Conservation (phyloP, 2,329 filamentous ascomycete genomes). For the Trichoderma koningii region DNA sequence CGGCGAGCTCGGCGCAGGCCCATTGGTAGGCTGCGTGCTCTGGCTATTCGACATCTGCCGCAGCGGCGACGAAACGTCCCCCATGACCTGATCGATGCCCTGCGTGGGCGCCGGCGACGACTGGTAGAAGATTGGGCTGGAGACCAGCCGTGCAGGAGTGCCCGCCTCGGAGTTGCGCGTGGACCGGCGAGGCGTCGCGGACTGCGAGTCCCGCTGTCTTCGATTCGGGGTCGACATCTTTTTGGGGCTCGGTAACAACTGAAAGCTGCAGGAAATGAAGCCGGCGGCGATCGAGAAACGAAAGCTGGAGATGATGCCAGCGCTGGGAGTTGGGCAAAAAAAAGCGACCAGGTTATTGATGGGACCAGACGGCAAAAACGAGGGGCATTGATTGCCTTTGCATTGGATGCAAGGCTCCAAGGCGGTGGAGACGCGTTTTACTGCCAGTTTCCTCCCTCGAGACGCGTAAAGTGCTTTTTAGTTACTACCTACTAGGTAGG, state of each 20-base stretch:
- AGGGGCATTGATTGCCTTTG: constrained; percentile 28
- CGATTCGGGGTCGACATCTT: constrained; percentile 52
- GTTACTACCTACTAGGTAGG: too few species aligned
- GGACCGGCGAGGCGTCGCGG: constrained; percentile 47
- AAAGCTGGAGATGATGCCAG: not conserved
- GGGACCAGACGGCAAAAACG: constrained; percentile 26
- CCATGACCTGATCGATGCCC: constrained; percentile 37
- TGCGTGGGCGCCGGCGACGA: constrained; percentile 46
- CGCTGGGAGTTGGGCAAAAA: constrained; percentile 26
- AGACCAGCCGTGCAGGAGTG: constrained; percentile 61
- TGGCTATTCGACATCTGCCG: constrained; percentile 60
- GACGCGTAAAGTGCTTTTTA: constrained; percentile 48
- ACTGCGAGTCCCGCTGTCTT: constrained; percentile 55
- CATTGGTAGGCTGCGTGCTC: constrained; percentile 45
- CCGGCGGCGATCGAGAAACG: constrained; percentile 25
- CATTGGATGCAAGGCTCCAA: not conserved
- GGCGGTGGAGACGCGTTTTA: constrained; percentile 33
- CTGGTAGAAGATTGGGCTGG: constrained; percentile 80
- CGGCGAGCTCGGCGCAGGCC: constrained; percentile 57
- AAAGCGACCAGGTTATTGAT: constrained; percentile 5
- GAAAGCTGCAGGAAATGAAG: constrained; percentile 26
- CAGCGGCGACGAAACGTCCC: constrained; percentile 55
- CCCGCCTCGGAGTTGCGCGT: constrained; percentile 43
- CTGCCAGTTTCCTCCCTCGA: constrained; percentile 11
- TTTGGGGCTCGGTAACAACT: not conserved